Evolutionary conservation across 1,284 basidiomycete genomes (phyloP), one percentile per base, ranked within the genome.

Genomic region (Mixia osmundae): DNA sequence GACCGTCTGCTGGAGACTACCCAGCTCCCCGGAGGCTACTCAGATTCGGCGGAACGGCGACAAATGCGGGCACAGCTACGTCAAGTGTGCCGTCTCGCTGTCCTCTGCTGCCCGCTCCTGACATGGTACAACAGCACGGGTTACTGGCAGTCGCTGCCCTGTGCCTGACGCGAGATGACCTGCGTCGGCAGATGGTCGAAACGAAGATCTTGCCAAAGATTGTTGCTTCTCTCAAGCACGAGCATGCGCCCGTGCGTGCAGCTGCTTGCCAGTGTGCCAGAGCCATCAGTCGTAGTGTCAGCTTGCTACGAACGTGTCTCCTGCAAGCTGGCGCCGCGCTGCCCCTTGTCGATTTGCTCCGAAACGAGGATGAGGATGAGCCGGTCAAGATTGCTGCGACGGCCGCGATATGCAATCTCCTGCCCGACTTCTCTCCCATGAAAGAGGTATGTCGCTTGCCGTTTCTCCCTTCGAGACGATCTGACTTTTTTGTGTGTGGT

Each of bases 341-440:
- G 49, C 64, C 66, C 14, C 62, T 87, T 5, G 47, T 45, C 12
- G 32, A 50, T n/a, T 40, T 52, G 25, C 33, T 54, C 16, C 46
- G n/a, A n/a, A n/a, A 33, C 7, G 43, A 46, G n/a, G 45, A 68
- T 10, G 70, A 78, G 43, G 75, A 80, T 47, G 58, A 64, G 30
- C 60, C 73, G 9, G 76, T 87, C 19, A 64, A 71, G 32, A 65
- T 65, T 25, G 75, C 75, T 1, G 76, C 78, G 0, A 59, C 77
- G 1, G 65, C 69, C 1, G 72, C 72, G 1, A 64, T 87, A 3
- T 80, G 76, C 52, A 91, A 89, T 52, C 61, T 87, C 21, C 66
- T 87, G 3, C 72, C 71, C 38, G 76, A 85, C 40, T 83, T 79
- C 53, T 82, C 78, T 11, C 82, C 83, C 4, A 54, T 87, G 45